Base-by-base conservation (phyloP, 1,139 yeast species). In the Hyphopichia khmerensis region DNA sequence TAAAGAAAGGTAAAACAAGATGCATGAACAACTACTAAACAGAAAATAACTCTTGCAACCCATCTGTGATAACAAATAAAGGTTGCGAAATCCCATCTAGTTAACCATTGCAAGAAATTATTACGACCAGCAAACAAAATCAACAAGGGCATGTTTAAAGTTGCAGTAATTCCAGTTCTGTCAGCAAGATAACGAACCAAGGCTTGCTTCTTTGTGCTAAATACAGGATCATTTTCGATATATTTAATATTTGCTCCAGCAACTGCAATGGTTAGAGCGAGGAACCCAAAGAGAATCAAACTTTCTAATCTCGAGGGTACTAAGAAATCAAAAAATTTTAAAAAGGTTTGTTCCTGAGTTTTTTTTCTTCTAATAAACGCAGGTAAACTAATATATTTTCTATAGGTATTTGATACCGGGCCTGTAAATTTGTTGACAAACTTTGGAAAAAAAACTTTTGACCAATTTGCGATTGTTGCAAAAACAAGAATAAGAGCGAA, bases 401-500 rank as follows among this genome's bases (percentile, higher is more conserved):
- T 63, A 49, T 58, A 53, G 27, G 44, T 37, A 43, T 59, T 65
- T 7, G 60, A 40, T 3, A 58, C 16, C 1, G 60, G 59, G 2
- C 62, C 60, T 2, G 64, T 59, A 21, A 55, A 49, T 16, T 44
- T 48, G 26, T 55, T 56, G 17, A 55, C 48, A 6, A 59, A 35
- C 0, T 53, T 45, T 2, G 75, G 75, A 34, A 57, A 56, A 26
- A 68, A 44, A 3, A 53, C 23, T 39, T 54, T 60, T 15, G 63
- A 50, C 78, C 80, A 72, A 52, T 80, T 76, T 39, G 63, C 53
- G 15, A 73, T 35, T 2, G 67, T 65, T 3, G 75, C 72, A 26
- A 71, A 27, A 1, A 79, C 21, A 45, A 79, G 52, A 8, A 80
- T 62, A 3, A 72, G 41, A 1, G 64, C 69, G 82, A 84, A 79